These are phyloP conservation scores for Populus trichocarpa DNA, from an alignment of 441 rosid species.

Conservation along the genomic window DNA sequence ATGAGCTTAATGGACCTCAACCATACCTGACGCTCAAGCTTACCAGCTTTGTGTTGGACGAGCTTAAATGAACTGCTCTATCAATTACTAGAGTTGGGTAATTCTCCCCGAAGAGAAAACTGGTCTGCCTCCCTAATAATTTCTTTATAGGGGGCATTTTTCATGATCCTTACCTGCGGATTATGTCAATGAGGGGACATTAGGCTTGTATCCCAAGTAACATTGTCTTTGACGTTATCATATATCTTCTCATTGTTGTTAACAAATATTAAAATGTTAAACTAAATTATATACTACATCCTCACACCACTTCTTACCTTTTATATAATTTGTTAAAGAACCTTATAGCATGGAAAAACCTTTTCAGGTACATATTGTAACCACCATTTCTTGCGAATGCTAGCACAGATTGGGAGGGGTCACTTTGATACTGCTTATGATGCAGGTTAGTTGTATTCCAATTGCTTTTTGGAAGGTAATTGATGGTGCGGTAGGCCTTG, in stretches of 20 bases:
- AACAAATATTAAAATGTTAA: neutral
- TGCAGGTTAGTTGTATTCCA: slow-evolving; percentile 41
- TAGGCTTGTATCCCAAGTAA: neutral
- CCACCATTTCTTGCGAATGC: slow-evolving; percentile 82
- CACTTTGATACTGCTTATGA: slow-evolving; percentile 59
- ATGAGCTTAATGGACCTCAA: neutral
- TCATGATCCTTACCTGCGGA: neutral
- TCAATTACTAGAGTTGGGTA: neutral
- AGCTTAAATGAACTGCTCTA: neutral
- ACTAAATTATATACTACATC: neutral
- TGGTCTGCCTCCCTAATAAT: neutral
- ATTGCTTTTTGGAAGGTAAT: neutral
- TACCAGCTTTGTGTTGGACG: neutral
- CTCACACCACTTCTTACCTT: neutral
- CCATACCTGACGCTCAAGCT: neutral
- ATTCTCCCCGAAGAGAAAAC: neutral
- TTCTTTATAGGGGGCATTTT: neutral
- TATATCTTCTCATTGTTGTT: neutral
- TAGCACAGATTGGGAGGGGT: slow-evolving; percentile 78
- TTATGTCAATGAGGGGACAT: neutral
- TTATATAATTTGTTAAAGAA: neutral
- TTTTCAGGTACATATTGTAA: slow-evolving; percentile 67
- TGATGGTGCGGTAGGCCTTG: neutral
- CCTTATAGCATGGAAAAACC: neutral
- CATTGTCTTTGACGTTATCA: neutral